phyloP scores from a whole-genome alignment of 2,329 filamentous ascomycete species.

The Exophiala spinifera region DNA sequence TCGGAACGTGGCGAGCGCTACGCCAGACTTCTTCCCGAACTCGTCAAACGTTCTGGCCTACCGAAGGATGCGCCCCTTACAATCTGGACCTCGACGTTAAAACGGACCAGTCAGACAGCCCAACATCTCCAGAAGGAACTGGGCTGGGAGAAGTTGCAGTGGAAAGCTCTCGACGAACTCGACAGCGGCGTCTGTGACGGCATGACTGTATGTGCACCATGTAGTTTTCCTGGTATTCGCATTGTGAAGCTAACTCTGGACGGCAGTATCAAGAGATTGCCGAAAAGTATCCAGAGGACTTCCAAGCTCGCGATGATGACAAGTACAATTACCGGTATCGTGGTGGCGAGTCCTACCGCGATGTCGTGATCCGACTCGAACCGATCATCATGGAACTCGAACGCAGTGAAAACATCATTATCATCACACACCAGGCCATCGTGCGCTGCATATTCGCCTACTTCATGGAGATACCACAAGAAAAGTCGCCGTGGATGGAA shows the following conservation, averaged over 20 bases:
- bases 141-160: slow-evolving; percentile 87
- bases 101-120: slow-evolving; percentile 87
- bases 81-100: slow-evolving; percentile 72
- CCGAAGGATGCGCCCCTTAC: slow-evolving; percentile 63
- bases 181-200: slow-evolving; percentile 96
- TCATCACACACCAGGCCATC: slow-evolving; percentile 96
- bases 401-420: slow-evolving; percentile 91
- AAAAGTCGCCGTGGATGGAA: slow-evolving; percentile 96
- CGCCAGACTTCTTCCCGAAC: slow-evolving; percentile 74
- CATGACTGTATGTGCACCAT: slow-evolving; percentile 56
- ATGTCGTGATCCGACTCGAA: slow-evolving; percentile 95
- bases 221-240: not conserved
- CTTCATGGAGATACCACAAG: slow-evolving; percentile 95
- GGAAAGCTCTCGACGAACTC: slow-evolving; percentile 97
- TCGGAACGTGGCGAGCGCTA: slow-evolving; percentile 86
- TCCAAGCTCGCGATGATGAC: slow-evolving; percentile 90
- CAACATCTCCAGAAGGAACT: slow-evolving; percentile 69
- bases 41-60: slow-evolving; percentile 81
- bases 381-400: slow-evolving; percentile 99
- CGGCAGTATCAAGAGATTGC: slow-evolving; percentile 80
- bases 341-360: slow-evolving; percentile 90
- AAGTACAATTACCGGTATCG: slow-evolving; percentile 99
- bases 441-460: slow-evolving; percentile 97
- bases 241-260: not conserved
- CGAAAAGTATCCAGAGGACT: slow-evolving; percentile 87